Base-by-base conservation (phyloP, 495 filamentous ascomycete genomes). In the Lasiosphaeria ovina region DNA sequence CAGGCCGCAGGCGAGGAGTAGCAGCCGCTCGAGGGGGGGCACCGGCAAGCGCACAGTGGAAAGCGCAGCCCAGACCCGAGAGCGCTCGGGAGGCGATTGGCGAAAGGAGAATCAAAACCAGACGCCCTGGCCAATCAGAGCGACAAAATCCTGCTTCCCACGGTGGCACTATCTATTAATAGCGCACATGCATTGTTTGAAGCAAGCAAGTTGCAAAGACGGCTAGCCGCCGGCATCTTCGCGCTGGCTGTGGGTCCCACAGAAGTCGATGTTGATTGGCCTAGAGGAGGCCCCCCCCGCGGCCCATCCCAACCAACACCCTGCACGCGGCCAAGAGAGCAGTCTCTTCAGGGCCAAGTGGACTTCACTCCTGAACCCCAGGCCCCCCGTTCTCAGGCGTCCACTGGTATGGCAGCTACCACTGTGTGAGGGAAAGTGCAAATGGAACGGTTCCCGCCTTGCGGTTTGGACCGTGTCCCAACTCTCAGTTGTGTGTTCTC, bases 131-230 rank as follows among this genome's bases (percentile, higher is more conserved):
- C 66, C 69, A 71, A 71, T 66, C 60, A 69, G 45, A 32, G 40
- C 45, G 56, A 60, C 51, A 48, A 62, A 69, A 62, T 69, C 64
- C 64, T 62, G 64, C 60, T 35, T 64, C 62, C 40, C 35, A 48
- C 24, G 38, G 69, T 69, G 49, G 58, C 67, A 67, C 66, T 35
- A 34, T 44, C 69, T 72, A 72, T 72, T 72, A 61, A 60, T 72
- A 72, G 66, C 44, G n/a, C 11, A 35, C 51, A 34, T 64, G 64
- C 60, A 64, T 61, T 71, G 62, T 69, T 65, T 69, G 66, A 69
- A 60, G 66, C 69, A 67, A 64, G 62, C 66, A 62, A 49, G 53
- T 63, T 55, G 58, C 57, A 54, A 66, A 58, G 66, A 52, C 60
- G 55, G 66, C 60, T 71, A 71, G 69, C 69, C 69, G 69, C 66